These are phyloP conservation scores for Daldinia bambusicola DNA, from an alignment of 495 filamentous ascomycete genomes.

Conservation along the genomic window DNA sequence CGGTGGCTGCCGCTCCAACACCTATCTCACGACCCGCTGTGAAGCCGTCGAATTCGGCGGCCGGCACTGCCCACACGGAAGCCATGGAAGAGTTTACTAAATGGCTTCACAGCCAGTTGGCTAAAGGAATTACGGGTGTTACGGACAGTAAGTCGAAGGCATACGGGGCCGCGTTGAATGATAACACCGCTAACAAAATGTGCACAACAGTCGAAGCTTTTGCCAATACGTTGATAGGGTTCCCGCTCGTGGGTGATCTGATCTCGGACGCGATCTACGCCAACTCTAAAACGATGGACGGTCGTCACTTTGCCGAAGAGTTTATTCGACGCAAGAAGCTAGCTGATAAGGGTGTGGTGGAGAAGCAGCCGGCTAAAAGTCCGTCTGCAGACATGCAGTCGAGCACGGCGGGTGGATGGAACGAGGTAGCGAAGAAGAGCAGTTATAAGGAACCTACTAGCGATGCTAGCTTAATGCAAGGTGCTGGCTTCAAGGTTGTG, in stretches of 20 bases:
- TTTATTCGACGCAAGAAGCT: constrained; percentile 92
- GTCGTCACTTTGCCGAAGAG: constrained; percentile 91
- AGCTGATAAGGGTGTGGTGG: constrained; percentile 86
- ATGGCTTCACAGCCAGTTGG: constrained; percentile 83
- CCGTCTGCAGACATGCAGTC: constrained; percentile 58
- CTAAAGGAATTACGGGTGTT: constrained; percentile 60
- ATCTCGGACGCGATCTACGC: constrained; percentile 90
- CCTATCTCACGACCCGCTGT: constrained; percentile 25
- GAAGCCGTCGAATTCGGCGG: constrained; percentile 52
- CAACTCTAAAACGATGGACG: constrained; percentile 85
- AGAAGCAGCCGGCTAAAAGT: constrained; percentile 62
- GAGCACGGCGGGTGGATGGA: constrained; percentile 81
- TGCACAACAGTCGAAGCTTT: constrained; percentile 78
- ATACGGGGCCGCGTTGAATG: constrained; percentile 65
- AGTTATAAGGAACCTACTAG: constrained; percentile 56
- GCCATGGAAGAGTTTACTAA: constrained; percentile 89
- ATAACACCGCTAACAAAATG: constrained; percentile 43
- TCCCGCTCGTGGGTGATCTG: constrained; percentile 80
- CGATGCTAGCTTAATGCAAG: constrained; percentile 64
- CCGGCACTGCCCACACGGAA: constrained; percentile 63
- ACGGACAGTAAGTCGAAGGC: constrained; percentile 61
- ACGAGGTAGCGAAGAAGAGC: constrained; percentile 94
- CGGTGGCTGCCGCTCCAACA: constrained; percentile 27
- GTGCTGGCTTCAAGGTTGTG: constrained; percentile 84
- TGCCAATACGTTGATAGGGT: constrained; percentile 73